Evolutionary conservation across 805 yeast genomes (phyloP).

Genomic region (Ogataea zsoltii): DNA sequence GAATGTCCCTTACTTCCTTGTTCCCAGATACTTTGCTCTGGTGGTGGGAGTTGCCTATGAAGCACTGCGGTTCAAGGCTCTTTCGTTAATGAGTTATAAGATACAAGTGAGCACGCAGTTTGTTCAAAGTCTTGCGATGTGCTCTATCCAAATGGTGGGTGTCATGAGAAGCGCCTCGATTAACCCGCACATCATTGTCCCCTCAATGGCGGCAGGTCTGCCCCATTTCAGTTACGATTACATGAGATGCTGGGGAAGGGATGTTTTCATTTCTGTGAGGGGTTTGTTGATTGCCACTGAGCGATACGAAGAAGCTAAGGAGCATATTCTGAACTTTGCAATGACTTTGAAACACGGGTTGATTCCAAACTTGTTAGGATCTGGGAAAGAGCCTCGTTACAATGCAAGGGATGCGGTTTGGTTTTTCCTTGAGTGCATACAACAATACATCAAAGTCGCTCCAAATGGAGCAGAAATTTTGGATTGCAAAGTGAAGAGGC

Average conservation of each 20-base stretch:
- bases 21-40: conserved; percentile 85
- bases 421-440: conserved; percentile 89
- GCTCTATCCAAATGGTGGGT: conserved; percentile 88
- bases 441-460: conserved; percentile 69
- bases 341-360: conserved; percentile 91
- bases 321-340: conserved; percentile 84
- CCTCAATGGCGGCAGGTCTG: conserved; percentile 92
- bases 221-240: conserved; percentile 91
- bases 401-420: conserved; percentile 97
- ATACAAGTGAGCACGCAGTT: conserved; percentile 68
- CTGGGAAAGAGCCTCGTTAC: conserved; percentile 91
- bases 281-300: conserved; percentile 81
- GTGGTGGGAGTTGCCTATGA: conserved; percentile 82
- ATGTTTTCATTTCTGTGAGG: conserved; percentile 83
- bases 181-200: conserved; percentile 58
- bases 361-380: conserved; percentile 89
- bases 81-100: conserved; percentile 52
- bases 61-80: conserved; percentile 70
- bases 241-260: conserved; percentile 99
- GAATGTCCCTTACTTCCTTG: conserved; percentile 71
- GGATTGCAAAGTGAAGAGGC: conserved; percentile 69
- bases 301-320: conserved; percentile 73
- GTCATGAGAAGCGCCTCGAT: conserved; percentile 71
- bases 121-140: conserved; percentile 74
- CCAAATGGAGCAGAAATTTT: conserved; percentile 71